These are phyloP conservation scores for Monosporascus ibericus DNA, from an alignment of 2,329 filamentous ascomycete genomes.

Conservation along the genomic window DNA sequence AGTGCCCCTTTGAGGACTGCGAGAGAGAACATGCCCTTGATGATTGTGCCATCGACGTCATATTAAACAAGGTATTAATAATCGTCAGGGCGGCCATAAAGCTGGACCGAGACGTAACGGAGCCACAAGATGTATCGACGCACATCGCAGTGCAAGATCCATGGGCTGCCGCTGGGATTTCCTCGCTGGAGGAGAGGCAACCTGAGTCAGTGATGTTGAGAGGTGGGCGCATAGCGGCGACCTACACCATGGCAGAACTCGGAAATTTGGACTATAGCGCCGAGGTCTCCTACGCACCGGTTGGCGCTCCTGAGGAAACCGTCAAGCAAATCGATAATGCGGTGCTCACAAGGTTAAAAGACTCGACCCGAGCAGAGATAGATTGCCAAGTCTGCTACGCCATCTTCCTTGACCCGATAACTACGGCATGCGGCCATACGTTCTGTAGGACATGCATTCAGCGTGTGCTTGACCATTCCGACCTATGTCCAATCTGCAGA, in stretches of 20 bases:
- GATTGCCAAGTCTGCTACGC: constrained; percentile 88
- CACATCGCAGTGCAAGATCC: constrained; percentile 31
- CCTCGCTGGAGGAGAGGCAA: constrained; percentile 31
- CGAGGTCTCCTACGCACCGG: constrained; percentile 22
- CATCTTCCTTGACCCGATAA: constrained; percentile 74
- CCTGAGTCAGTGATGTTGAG: constrained; percentile 31
- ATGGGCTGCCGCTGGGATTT: constrained; percentile 35
- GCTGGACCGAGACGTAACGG: constrained; percentile 27
- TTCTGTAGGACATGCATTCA: constrained; percentile 78
- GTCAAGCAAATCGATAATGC: constrained; percentile 35
- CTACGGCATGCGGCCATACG: constrained; percentile 82
- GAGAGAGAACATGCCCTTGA: constrained; percentile 64
- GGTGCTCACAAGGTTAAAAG: constrained; percentile 53
- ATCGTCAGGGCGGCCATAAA: constrained; percentile 50
- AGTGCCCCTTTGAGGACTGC: constrained; percentile 66
- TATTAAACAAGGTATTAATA: constrained; percentile 64
- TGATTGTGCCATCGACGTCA: constrained; percentile 74
- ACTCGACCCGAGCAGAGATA: constrained; percentile 60
- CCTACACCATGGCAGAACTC: constrained; percentile 54
- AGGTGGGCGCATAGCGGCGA: constrained; percentile 57
- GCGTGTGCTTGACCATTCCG: constrained; percentile 69
- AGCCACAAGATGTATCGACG: constrained; percentile 32
- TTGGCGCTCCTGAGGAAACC: constrained; percentile 21
- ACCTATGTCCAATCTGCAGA: constrained; percentile 76
- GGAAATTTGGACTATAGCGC: constrained; percentile 27